Evolutionary conservation across 2,329 filamentous ascomycete genomes (phyloP).

Genomic region (Penicillium thymicola): DNA sequence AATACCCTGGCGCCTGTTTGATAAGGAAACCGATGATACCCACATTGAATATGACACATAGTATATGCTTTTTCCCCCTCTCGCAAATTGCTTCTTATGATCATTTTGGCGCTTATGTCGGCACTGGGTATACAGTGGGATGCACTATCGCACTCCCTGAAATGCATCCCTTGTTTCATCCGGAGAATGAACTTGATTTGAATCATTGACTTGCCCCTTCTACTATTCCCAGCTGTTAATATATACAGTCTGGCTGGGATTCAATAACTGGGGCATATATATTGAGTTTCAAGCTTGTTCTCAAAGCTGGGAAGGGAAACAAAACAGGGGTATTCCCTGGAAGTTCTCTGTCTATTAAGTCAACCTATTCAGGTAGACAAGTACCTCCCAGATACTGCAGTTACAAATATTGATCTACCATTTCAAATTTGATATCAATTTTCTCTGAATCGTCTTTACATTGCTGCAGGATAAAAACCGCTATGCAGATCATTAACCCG

Average conservation of each 20-base stretch:
- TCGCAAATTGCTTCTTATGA: not conserved
- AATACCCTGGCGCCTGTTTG: constrained; percentile 15
- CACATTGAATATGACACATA: constrained; percentile 3
- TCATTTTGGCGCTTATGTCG: not conserved
- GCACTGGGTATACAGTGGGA: constrained; percentile 25
- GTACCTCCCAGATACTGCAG: not conserved
- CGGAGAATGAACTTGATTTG: constrained; percentile 19
- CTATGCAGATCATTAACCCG: not conserved
- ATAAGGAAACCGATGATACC: constrained; percentile 9
- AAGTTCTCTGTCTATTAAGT: not conserved
- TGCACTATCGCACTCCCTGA: constrained; percentile 17
- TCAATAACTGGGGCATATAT: constrained; percentile 5
- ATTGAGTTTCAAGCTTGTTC: not conserved
- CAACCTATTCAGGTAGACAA: not conserved
- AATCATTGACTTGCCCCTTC: constrained; percentile 2
- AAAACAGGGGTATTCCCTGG: not conserved
- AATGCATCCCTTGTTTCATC: constrained; percentile 26
- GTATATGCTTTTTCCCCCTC: not conserved
- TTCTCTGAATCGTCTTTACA: not conserved
- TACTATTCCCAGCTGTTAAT: constrained; percentile 9
- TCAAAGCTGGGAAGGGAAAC: not conserved
- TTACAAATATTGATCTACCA: not conserved
- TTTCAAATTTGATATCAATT: not conserved
- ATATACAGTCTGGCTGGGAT: not conserved
- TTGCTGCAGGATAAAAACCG: not conserved